Percentiles rank a stretch among this genome's conserved stretches.
Conservation (phyloP, 202 grass and related monocot genomes). For the Hordeum pubiflorum region DNA sequence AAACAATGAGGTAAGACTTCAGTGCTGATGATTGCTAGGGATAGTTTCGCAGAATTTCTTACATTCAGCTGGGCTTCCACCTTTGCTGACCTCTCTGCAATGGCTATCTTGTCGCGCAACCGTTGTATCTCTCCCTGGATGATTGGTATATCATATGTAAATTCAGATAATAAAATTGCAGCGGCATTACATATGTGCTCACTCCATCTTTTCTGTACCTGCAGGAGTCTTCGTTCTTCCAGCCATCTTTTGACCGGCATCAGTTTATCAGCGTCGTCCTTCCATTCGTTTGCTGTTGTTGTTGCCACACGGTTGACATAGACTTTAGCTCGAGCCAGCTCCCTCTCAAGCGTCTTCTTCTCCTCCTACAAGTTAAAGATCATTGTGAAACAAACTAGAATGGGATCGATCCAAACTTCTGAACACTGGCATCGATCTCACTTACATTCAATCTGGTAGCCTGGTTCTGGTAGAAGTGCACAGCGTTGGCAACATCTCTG, state of each 20-base stretch:
- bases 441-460: conserved; percentile 58
- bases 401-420: neutral
- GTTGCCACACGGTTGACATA: conserved; percentile 69
- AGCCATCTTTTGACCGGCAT: conserved; percentile 94
- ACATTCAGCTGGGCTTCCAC: conserved; percentile 69
- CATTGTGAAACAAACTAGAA: conserved; percentile 6
- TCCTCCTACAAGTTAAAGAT: conserved; percentile 52
- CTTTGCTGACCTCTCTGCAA: conserved; percentile 75
- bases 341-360: conserved; percentile 90
- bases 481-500: conserved; percentile 44
- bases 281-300: conserved; percentile 66
- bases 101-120: conserved; percentile 54
- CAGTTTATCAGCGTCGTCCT: conserved; percentile 59
- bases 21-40: neutral
- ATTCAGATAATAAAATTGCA: neutral
- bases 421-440: neutral
- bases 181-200: neutral
- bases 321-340: conserved; percentile 69
- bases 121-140: conserved; percentile 75
- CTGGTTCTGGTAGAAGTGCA: conserved; percentile 57
- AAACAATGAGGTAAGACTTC: neutral
- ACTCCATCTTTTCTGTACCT: conserved; percentile 33
- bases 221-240: conserved; percentile 73
- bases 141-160: neutral
- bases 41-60: conserved; percentile 12